Percentiles rank a stretch among this genome's conserved stretches.
phyloP scores from a whole-genome alignment of 495 filamentous ascomycete genomes.

The Haplographium delicatum region DNA sequence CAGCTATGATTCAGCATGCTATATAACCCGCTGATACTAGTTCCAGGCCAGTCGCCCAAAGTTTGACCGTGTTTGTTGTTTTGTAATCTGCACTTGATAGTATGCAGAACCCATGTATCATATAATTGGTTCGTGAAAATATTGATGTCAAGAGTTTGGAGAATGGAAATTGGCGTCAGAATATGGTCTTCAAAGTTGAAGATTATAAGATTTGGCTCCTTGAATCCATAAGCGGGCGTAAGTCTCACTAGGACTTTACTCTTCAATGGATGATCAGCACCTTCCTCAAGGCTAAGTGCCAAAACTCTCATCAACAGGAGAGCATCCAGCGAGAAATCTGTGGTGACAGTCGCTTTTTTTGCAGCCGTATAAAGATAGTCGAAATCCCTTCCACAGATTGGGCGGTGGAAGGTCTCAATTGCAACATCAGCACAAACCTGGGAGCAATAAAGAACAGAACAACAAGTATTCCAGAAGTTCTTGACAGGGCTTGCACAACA shows the following conservation, averaged over 20 bases:
- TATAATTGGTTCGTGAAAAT: constrained; percentile 9
- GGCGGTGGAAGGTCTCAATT: constrained; percentile 7
- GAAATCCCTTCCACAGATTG: constrained; percentile 14
- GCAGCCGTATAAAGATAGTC: constrained; percentile 9
- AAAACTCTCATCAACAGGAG: constrained; percentile 10
- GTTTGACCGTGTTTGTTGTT: constrained; percentile 21
- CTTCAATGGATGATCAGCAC: constrained; percentile 9
- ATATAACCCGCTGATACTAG: constrained; percentile 5
- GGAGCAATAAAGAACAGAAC: constrained; percentile 11
- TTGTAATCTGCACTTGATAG: constrained; percentile 12
- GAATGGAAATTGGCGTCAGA: constrained; percentile 5
- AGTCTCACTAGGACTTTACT: constrained; percentile 8
- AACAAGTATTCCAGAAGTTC: constrained; percentile 15
- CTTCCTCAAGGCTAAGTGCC: constrained; percentile 5
- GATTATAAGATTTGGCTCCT: constrained; percentile 7
- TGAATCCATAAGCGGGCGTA: constrained; percentile 11
- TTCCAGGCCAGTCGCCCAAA: constrained; percentile 4
- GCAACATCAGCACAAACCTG: constrained; percentile 11
- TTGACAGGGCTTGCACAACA: constrained; percentile 10
- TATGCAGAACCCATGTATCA: constrained; percentile 16
- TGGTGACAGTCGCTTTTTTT: constrained; percentile 3
- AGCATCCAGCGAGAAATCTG: constrained; percentile 14
- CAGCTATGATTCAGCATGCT: constrained; percentile 19
- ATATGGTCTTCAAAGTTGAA: constrained; percentile 17
- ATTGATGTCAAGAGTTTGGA: constrained; percentile 13